Evolutionary conservation across 2,329 filamentous ascomycete genomes (phyloP), one percentile per base, ranked within the genome.

Genomic region (Xylaria sp.): DNA sequence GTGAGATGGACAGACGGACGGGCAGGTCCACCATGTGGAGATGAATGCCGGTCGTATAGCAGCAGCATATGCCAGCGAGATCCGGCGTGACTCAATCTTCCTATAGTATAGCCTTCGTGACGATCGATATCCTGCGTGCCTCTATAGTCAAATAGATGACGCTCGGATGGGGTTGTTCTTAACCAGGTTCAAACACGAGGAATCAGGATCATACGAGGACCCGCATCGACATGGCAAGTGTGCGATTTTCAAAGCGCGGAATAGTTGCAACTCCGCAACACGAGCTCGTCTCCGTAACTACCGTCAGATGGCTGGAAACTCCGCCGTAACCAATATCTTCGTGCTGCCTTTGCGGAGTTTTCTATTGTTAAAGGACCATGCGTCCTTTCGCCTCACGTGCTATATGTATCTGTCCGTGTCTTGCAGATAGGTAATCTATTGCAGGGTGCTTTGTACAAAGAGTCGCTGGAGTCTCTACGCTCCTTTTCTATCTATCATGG

Each of bases 381-480:
- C 18, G 18, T 15, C 15, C 15, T 46, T 46, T n/a, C 5, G 41
- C 41, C 41, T 37, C 34, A 37, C 2, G 10, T 46, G 15, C 18
- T 46, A 7, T 46, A 7, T 8, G 41, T 8, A 8, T n/a, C 41
- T 46, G 15, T n/a, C 41, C 41, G 5, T 44, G 20, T 55, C 52
- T 63, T 23, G 15, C 23, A 44, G 61, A 68, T 52, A 56, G 50
- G 56, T 7, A 9, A 9, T 61, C 20, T 65, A 65, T 65, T 61
- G 25, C 23, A 52, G 37, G 2, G 9, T 25, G 23, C 25, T 32
- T 37, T 44, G 18, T 65, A n/a, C 34, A 9, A 51, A 57, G 20
- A 39, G n/a, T 28, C 52, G 13, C 48, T n/a, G 12, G 7, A 50
- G 12, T 20, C 48, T 41, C 61, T 48, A 64, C 25, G 37, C 48